Conservation (phyloP, 2,329 filamentous ascomycete genomes). For the Ophiocordyceps camponoti-rufipedis region DNA sequence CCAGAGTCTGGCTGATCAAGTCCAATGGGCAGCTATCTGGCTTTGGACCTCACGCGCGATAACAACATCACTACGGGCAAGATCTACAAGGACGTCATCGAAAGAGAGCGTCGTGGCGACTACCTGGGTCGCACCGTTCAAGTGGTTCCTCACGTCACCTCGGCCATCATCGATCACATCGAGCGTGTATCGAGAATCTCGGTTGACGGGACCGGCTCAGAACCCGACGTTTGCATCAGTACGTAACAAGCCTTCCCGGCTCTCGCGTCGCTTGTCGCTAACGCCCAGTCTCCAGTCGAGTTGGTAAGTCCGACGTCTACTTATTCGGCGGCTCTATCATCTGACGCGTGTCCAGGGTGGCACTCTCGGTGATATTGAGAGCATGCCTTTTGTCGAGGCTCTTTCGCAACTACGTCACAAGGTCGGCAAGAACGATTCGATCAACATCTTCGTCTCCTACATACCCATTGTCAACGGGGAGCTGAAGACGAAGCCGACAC, state of each 20-base stretch:
- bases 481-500: slow-evolving; percentile 95
- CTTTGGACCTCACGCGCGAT: slow-evolving; percentile 63
- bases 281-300: slow-evolving; percentile 12
- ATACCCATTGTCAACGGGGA: slow-evolving; percentile 49
- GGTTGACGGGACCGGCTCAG: slow-evolving; percentile 65
- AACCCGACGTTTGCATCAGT: slow-evolving; percentile 85
- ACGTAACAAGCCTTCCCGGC: slow-evolving; percentile 18
- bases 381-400: slow-evolving; percentile 74
- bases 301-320: slow-evolving; percentile 10
- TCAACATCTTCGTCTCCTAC: slow-evolving; percentile 78
- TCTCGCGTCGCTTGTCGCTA: slow-evolving; percentile 1
- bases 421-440: slow-evolving; percentile 61
- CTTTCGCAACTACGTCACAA: slow-evolving; percentile 60
- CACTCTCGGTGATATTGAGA: slow-evolving; percentile 62
- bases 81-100: slow-evolving; percentile 79
- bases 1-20: no score
- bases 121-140: slow-evolving; percentile 84
- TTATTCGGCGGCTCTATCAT: no score
- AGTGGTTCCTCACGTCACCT: slow-evolving; percentile 81
- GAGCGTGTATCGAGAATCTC: slow-evolving; percentile 69
- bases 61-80: slow-evolving; percentile 98
- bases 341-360: slow-evolving; percentile 27
- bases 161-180: slow-evolving; percentile 87
- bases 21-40: slow-evolving; percentile 37
- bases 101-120: slow-evolving; percentile 46